Evolutionary conservation across 1,139 yeast genomes (phyloP).

Genomic region (Candida buenavistaensis): DNA sequence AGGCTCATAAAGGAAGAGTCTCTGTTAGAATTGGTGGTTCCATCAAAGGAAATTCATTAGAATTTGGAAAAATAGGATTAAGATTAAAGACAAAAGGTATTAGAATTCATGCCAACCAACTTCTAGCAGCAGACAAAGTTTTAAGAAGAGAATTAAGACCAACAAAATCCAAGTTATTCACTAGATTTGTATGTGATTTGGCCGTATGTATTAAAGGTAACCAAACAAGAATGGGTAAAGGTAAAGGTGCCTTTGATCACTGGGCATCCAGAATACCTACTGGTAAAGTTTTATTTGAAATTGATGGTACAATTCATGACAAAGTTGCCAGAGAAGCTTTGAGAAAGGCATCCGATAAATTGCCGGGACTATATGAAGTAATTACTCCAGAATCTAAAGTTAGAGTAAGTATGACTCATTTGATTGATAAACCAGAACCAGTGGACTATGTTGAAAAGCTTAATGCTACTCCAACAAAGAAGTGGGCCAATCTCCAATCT

Average conservation of each 20-base stretch:
- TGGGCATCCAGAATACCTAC: slow-evolving; percentile 98
- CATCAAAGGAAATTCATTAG: slow-evolving; percentile 77
- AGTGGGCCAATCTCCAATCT: slow-evolving; percentile 49
- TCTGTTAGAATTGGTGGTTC: slow-evolving; percentile 96
- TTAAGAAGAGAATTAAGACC: slow-evolving; percentile 81
- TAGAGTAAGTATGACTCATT: slow-evolving; percentile 65
- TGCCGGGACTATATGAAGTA: slow-evolving; percentile 92
- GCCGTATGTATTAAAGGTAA: slow-evolving; percentile 97
- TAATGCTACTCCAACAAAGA: slow-evolving; percentile 65
- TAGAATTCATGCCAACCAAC: slow-evolving; percentile 84
- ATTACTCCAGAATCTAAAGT: slow-evolving; percentile 65
- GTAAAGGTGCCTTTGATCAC: slow-evolving; percentile 96
- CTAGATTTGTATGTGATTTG: slow-evolving; percentile 79
- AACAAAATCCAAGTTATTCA: slow-evolving; percentile 66
- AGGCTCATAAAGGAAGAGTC: slow-evolving; percentile 93
- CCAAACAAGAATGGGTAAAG: slow-evolving; percentile 99
- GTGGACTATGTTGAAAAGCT: slow-evolving; percentile 57
- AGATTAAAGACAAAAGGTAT: slow-evolving; percentile 86
- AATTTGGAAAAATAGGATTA: slow-evolving; percentile 83
- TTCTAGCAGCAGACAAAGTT: slow-evolving; percentile 88
- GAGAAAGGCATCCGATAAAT: slow-evolving; percentile 86
- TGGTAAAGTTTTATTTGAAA: slow-evolving; percentile 89
- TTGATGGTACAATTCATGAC: slow-evolving; percentile 79
- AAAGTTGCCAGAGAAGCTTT: slow-evolving; percentile 89
- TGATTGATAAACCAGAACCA: slow-evolving; percentile 43